Evolutionary conservation across 352 stramenopile species (phyloP).

Genomic region (Globisporangium sylvaticum): DNA sequence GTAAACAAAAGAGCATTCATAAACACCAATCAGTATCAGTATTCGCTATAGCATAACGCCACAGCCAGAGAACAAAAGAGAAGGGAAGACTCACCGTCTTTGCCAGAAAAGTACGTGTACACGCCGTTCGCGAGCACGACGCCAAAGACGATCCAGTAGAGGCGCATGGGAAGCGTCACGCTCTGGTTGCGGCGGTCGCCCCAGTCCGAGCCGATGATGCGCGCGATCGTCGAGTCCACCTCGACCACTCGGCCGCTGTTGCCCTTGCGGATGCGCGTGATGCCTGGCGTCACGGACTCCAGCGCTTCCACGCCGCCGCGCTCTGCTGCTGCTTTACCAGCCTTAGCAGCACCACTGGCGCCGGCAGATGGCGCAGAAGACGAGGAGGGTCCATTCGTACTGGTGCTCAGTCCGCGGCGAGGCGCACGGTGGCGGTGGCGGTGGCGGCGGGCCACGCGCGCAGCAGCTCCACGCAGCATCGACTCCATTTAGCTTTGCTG

Average conservation of each 20-base stretch:
- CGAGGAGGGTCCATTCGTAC: neutral
- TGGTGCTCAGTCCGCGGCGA: conserved; percentile 1
- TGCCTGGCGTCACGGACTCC: conserved; percentile 22
- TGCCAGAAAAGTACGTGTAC: conserved; percentile 51
- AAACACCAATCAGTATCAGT: neutral
- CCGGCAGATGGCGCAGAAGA: neutral
- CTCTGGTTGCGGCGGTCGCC: conserved; percentile 60
- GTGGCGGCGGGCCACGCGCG: neutral
- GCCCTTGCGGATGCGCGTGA: conserved; percentile 33
- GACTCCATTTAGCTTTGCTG: too few relatives aligned
- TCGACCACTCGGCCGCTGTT: conserved; percentile 35
- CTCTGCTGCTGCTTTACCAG: neutral
- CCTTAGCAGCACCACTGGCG: neutral
- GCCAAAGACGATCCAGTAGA: conserved; percentile 68
- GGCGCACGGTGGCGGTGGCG: neutral
- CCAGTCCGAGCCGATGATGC: conserved; percentile 75
- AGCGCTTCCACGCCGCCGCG: conserved; percentile 5
- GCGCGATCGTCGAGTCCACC: conserved; percentile 53
- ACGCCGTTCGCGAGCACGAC: conserved; percentile 55
- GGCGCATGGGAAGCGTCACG: conserved; percentile 61
- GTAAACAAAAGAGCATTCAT: neutral
- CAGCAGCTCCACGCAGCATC: conserved; percentile 5
- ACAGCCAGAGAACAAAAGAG: neutral
- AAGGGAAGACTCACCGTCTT: conserved; percentile 28
- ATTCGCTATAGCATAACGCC: neutral